A percentile compares a stretch with the other conserved stretches of the same genome.
These are phyloP conservation scores for Epichloe amarillans DNA, from an alignment of 2,329 filamentous ascomycete species.

Conservation along the genomic window DNA sequence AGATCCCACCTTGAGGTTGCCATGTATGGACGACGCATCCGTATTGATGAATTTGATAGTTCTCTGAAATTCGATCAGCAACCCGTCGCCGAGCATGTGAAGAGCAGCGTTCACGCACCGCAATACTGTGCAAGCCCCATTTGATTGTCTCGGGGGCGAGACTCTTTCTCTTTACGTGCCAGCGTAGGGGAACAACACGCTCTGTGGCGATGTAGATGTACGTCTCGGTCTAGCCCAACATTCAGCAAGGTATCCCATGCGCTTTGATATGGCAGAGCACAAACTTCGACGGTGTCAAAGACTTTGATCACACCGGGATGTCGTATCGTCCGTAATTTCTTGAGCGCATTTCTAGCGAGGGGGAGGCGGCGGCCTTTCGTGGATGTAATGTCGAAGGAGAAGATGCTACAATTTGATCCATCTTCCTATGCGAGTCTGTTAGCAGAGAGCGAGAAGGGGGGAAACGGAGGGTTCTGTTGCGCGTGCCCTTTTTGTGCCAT, in stretches of 20 bases:
- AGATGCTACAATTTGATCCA: conserved; percentile 86
- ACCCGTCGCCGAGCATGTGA: neutral
- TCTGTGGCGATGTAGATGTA: conserved; percentile 97
- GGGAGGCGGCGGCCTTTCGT: conserved; percentile 73
- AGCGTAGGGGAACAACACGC: conserved; percentile 70
- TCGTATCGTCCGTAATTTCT: conserved; percentile 82
- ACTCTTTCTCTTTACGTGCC: conserved; percentile 82
- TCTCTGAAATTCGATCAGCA: conserved; percentile 38
- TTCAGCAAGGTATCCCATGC: conserved; percentile 11
- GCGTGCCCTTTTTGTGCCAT: conserved; percentile 70
- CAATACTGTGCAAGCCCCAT: conserved; percentile 84
- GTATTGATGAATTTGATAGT: conserved; percentile 94
- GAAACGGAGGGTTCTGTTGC: neutral
- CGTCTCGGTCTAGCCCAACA: conserved; percentile 58
- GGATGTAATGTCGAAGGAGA: conserved; percentile 78
- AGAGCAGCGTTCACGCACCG: conserved; percentile 35
- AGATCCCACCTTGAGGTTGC: conserved; percentile 70
- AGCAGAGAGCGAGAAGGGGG: neutral
- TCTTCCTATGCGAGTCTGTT: conserved; percentile 53
- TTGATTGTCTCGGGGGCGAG: conserved; percentile 90
- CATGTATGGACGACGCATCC: conserved; percentile 84
- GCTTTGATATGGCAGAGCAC: neutral
- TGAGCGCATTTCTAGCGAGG: conserved; percentile 83
- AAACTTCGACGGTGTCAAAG: conserved; percentile 81
- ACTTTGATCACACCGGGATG: conserved; percentile 94